Conservation (phyloP, 768 basidiomycete genomes). For the Kwoniella dendrophila region DNA sequence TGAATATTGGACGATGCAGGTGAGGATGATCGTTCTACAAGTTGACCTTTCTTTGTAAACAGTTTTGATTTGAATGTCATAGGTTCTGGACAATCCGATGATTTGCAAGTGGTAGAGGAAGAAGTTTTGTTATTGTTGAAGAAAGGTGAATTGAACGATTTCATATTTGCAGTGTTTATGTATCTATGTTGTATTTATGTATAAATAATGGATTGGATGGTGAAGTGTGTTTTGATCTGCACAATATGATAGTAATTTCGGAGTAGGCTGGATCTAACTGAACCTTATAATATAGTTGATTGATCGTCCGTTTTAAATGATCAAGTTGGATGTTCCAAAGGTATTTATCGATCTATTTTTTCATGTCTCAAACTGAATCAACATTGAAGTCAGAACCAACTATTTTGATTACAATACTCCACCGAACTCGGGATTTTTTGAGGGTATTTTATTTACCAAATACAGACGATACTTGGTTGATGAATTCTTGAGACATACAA, state of each 20-base stretch:
- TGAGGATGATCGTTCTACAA: background rate
- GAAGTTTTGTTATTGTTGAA: background rate
- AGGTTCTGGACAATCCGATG: background rate
- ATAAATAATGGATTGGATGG: conserved; percentile 1
- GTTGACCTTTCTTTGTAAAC: background rate
- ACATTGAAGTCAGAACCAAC: background rate
- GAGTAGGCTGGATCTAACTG: conserved; percentile 15
- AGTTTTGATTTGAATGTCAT: background rate
- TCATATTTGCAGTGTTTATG: too few species aligned
- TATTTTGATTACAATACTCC: too few species aligned
- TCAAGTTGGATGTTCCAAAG: conserved; percentile 10
- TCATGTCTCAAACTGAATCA: conserved; percentile 3
- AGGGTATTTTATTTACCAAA: background rate
- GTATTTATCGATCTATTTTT: too few species aligned
- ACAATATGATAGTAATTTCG: conserved; percentile 5
- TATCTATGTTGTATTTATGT: background rate
- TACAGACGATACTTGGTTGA: too few species aligned
- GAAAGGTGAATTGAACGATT: conserved; percentile 3
- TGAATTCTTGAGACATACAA: too few species aligned
- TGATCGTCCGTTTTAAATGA: background rate
- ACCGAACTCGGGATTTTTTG: conserved; percentile 1
- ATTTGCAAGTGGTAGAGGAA: background rate
- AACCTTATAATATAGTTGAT: too few species aligned
- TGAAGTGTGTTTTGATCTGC: background rate
- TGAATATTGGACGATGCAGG: background rate